Evolutionary conservation across 352 stramenopile species (phyloP), one percentile per base, ranked within the genome.

Genomic region (Albugo laibachii): DNA sequence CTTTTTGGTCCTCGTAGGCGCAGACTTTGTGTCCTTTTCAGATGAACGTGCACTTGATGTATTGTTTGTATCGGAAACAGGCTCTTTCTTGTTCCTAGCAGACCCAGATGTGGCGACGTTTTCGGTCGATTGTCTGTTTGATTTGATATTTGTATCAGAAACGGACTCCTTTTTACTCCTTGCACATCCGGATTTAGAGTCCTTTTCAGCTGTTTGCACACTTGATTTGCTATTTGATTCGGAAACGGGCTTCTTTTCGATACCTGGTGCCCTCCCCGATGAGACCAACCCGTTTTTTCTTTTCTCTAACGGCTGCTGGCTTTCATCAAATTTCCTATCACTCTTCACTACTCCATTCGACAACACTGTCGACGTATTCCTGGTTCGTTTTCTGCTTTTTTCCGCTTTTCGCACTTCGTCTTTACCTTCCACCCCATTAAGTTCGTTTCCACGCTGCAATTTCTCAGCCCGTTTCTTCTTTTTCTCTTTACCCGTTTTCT

Each of bases 1-100:
- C 11, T 6, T 37, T 38, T 20, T 35, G 34, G 18, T 49, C 15
- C 39, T 48, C 42, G 1, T 15, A 13, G 15, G 53, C 54, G 36
- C 65, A 64, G 42, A 13, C 59, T 24, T 40, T 35, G 43, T 55
- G 59, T 31, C 36, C 61, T 36, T n/a, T 37, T 50, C 57, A 63
- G 36, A 40, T 53, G 1, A 47, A 44, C 15, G 37, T 41, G n/a
- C 39, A 19, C 46, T 58, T 52, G 13, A 48, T 41, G 2, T 41
- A n/a, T 44, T 56, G n/a, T 18, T 62, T 41, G 42, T 41, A 24
- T 41, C n/a, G 19, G 14, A 35, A 45, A 46, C 45, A 47, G 41
- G 39, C 35, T 19, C 36, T 19, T 13, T 38, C 53, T 16, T 49
- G 40, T n/a, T n/a, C n/a, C n/a, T n/a, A n/a, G n/a, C n/a, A n/a